Evolutionary conservation across 805 yeast species (phyloP).

Genomic region (Kuraishia hungarica): DNA sequence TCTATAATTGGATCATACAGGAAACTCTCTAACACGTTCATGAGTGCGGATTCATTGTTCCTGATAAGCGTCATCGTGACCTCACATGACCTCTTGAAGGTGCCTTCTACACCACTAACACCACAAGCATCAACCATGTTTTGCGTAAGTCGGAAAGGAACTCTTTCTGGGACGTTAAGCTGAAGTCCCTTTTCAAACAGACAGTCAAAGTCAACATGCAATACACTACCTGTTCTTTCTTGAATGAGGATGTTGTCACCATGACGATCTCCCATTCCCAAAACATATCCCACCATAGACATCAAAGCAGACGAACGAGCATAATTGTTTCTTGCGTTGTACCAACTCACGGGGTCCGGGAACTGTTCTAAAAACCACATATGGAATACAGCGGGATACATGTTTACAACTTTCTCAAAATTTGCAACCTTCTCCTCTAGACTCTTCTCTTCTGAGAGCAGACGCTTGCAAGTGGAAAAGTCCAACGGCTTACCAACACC

Average conservation of each 20-base stretch:
- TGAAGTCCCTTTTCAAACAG: constrained; percentile 80
- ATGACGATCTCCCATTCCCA: constrained; percentile 95
- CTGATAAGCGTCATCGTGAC: constrained; percentile 69
- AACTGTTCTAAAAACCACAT: constrained; percentile 86
- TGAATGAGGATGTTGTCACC: constrained; percentile 81
- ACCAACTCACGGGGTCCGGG: constrained; percentile 88
- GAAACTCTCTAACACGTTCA: constrained; percentile 89
- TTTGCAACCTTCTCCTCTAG: constrained; percentile 24
- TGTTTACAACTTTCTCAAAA: constrained; percentile 23
- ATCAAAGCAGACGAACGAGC: constrained; percentile 85
- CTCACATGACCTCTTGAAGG: constrained; percentile 79
- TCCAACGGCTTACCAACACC: constrained; percentile 18
- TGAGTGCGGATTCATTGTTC: constrained; percentile 70
- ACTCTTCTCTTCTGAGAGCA: constrained; percentile 15
- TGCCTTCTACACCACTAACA: constrained; percentile 81
- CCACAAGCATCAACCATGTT: constrained; percentile 87
- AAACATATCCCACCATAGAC: constrained; percentile 93
- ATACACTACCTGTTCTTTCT: constrained; percentile 64
- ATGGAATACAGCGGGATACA: constrained; percentile 63
- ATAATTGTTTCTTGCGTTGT: constrained; percentile 63
- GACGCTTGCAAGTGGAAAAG: constrained; percentile 12
- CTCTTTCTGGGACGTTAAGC: constrained; percentile 77
- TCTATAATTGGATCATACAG: constrained; percentile 88
- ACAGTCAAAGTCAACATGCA: constrained; percentile 97
- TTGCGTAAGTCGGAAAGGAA: constrained; percentile 86